Base-by-base conservation (phyloP, 2,329 filamentous ascomycete species). In the Chaetomium sp. region DNA sequence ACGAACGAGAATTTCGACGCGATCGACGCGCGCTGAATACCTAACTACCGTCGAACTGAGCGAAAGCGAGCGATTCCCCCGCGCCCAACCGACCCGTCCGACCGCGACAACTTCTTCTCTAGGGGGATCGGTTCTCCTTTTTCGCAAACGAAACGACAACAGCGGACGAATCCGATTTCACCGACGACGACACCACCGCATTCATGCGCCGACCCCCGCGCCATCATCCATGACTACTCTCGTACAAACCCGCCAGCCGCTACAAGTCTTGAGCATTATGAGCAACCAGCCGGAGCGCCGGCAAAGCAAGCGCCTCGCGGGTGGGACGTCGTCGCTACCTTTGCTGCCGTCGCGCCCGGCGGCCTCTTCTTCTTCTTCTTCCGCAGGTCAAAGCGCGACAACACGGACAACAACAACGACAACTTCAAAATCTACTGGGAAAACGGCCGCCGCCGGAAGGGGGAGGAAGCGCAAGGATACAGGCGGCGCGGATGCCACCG, bases 171-270 rank as follows among this genome's bases (percentile, higher is more conserved):
- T n/a, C 11, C 6, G 40, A 42, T 42, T 12, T 44, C 32, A 34
- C 11, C 42, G 14, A 42, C 9, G 6, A 33, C 40, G 41, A 49
- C 34, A 12, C 42, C 45, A 49, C 48, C 58, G 59, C 53, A 52
- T 61, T 59, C 44, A 65, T 64, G 63, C 59, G 59, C 59, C 56
- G 49, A 55, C 60, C 50, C 50, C 65, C 57, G 65, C 69, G 74
- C 75, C 77, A 79, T 49, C 54, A 58, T 84, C 81, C 81, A 86
- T 86, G 83, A 86, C 83, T 82, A 85, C 83, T 71, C 76, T 86
- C 72, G 76, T 86, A 71, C 79, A 77, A 72, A 79, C 79, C 69
- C 81, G 81, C 70, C 77, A 79, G 73, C 80, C 81, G 75, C 75
- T 86, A 73, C 77, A 85, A 80, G 74, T 81, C 70, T 75, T 85